Evolutionary conservation across 1,284 basidiomycete species (phyloP), one percentile per base, ranked within the genome.

Genomic region (Cryptococcus sp.): DNA sequence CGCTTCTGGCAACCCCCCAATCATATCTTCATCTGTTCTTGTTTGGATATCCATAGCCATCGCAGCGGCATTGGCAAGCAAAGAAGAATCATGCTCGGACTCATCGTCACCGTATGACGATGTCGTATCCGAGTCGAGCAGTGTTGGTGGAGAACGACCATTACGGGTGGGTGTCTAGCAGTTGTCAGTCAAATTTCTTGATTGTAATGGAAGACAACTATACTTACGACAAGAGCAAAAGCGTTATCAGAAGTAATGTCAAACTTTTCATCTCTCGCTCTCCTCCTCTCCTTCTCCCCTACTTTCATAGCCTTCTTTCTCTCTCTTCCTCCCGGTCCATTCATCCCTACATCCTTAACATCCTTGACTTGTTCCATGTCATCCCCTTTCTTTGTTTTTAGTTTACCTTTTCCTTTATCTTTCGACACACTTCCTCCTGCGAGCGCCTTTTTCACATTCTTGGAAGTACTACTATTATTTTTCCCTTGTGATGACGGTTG

Each of bases 21-120:
- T 58, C 31, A 58, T 52, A 33, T 72, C 70, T 43, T 73, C 71
- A 30, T 73, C 70, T 4, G 63, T 63, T 32, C 50, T 23, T n/a
- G 55, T 14, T 23, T 13, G 8, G 11, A 34, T 32, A 38, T 15
- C 10, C 14, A 11, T 8, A 6, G 7, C 46, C 32, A 15, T 50
- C 50, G 36, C 57, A 51, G 3, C 53, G 38, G 15, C 49, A 10
- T 10, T 14, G 23, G 32, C 13, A 5, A 31, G 4, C 35, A 52
- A 37, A 1, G 59, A 59, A 15, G 49, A 50, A 47, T 65, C 65
- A 33, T 59, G 63, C 35, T 73, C 70, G 2, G 66, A 69, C 60
- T 74, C 71, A 57, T 73, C 71, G 51, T 75, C 73, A 43, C 70
- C 71, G 45, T 60, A 74, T 2, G 72, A 74, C 7, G 70, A 68